phyloP scores from a whole-genome alignment of 306 rosid genomes.

The Rubus idaeus region DNA sequence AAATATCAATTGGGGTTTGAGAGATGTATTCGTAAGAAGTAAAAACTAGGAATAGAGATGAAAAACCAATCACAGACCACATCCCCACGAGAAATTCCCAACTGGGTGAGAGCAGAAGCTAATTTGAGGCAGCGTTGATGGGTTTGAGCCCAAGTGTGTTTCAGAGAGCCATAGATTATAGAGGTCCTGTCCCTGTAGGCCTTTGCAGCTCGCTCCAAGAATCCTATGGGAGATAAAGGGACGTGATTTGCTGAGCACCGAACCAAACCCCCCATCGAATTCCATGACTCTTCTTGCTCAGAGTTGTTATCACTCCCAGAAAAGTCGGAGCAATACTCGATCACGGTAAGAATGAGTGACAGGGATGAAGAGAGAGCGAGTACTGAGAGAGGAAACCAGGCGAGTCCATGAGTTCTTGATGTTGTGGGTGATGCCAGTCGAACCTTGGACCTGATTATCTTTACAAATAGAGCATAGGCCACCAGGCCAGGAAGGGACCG shows the following conservation, averaged over 20 bases:
- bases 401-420: constrained; percentile 25
- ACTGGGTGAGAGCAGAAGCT: constrained; percentile 64
- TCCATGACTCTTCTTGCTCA: constrained; percentile 51
- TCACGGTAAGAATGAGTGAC: constrained; percentile 6
- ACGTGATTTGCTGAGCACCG: constrained; percentile 60
- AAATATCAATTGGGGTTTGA: background rate
- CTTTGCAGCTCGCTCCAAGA: constrained; percentile 75
- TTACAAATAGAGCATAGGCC: too few species aligned
- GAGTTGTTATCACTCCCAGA: background rate
- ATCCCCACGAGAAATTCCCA: constrained; percentile 73
- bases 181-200: constrained; percentile 57
- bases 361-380: background rate
- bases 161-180: constrained; percentile 52
- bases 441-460: too few species aligned
- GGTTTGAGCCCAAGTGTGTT: constrained; percentile 65
- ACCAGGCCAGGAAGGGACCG: too few species aligned
- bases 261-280: constrained; percentile 60
- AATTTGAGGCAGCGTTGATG: constrained; percentile 61
- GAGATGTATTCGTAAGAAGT: background rate
- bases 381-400: constrained; percentile 11
- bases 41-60: background rate
- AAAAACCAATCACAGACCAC: constrained; percentile 47
- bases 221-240: constrained; percentile 72
- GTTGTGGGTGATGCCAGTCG: too few species aligned
- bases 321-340: constrained; percentile 16